Percentiles rank a stretch among this genome's conserved stretches.
These are phyloP conservation scores for Fragilariopsis cylindrus DNA, from an alignment of 108 stramenopile species.

Conservation along the genomic window DNA sequence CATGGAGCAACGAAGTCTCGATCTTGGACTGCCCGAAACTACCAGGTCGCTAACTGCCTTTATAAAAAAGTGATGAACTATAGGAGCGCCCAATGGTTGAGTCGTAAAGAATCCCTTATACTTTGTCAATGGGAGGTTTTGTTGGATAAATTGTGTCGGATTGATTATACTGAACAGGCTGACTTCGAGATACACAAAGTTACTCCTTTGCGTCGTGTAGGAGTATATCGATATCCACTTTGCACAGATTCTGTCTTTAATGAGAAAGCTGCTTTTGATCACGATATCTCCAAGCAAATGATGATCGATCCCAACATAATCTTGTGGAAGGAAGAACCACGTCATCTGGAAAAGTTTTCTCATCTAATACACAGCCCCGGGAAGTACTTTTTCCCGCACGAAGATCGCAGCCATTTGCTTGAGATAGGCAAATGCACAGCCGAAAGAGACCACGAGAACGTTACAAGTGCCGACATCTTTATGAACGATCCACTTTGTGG, in stretches of 20 bases:
- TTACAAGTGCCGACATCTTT: constrained; percentile 50
- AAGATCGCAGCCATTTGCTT: constrained; percentile 55
- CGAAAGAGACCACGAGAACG: constrained; percentile 19
- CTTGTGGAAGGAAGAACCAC: constrained; percentile 48
- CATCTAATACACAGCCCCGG: constrained; percentile 53
- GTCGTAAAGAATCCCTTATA: constrained; percentile 13
- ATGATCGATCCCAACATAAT: background rate
- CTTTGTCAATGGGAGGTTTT: constrained; percentile 31
- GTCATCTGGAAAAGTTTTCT: constrained; percentile 49
- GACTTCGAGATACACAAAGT: background rate
- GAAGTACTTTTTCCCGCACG: constrained; percentile 45
- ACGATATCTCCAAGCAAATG: background rate
- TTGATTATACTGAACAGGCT: background rate
- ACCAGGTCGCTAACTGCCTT: constrained; percentile 22
- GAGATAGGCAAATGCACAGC: constrained; percentile 12
- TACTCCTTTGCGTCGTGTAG: constrained; percentile 6
- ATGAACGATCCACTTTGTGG: constrained; percentile 46
- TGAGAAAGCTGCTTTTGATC: constrained; percentile 3
- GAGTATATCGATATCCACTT: constrained; percentile 40
- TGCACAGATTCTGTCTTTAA: constrained; percentile 49
- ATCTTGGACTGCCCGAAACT: constrained; percentile 22
- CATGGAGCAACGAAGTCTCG: background rate
- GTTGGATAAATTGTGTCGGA: constrained; percentile 20
- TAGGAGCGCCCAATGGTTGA: constrained; percentile 37
- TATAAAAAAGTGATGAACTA: constrained; percentile 28